Base-by-base conservation (phyloP, 164 flowering plant genomes). In the Magnolia officinalis region DNA sequence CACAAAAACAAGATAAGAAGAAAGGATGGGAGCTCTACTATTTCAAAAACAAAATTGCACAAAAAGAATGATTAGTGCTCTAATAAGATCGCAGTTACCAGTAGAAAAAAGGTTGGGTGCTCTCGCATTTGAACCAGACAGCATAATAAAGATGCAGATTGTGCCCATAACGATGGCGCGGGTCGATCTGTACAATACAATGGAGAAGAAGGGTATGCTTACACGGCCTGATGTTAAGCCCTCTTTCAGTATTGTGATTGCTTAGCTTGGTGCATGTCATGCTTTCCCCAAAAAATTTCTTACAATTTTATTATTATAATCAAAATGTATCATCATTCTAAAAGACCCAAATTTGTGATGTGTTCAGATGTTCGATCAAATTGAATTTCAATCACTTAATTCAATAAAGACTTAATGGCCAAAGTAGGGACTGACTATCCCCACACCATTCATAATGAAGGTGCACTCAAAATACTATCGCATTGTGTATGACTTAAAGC, bases 31-130 rank as follows among this genome's bases (percentile, higher is more conserved):
- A 31, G 71, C 49, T 68, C 31, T 68, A 37, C n/a, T 8, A 37
- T 29, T 29, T 10, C 26, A 66, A 7, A 14, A 19, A 24, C 26
- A 66, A 7, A 14, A 19, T 11, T 31, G 71, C 31, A 20, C 4
- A 20, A 20, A 11, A 23, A 49, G 4, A 67, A 65, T 11, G 61
- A 19, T 14, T 66, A 37, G 29, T 10, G 9, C 65, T 55, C 61
- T 20, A 29, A 0, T 59, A 50, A 52, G 13, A 63, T 45, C 18
- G 19, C 6, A 68, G 63, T 83, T 83, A 91, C 96, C 94, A 90
- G 81, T 88, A 92, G 80, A 92, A 90, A 85, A 92, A 92, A 65
- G 96, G 96, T 74, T 92, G 91, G 37, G 66, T 55, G 78, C 90
- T 92, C 80, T 82, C 84, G 50, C 89, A 84, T 0, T 67, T 75